These are phyloP conservation scores for Lophiostoma macrostomum DNA, from an alignment of 495 filamentous ascomycete species.

Conservation along the genomic window DNA sequence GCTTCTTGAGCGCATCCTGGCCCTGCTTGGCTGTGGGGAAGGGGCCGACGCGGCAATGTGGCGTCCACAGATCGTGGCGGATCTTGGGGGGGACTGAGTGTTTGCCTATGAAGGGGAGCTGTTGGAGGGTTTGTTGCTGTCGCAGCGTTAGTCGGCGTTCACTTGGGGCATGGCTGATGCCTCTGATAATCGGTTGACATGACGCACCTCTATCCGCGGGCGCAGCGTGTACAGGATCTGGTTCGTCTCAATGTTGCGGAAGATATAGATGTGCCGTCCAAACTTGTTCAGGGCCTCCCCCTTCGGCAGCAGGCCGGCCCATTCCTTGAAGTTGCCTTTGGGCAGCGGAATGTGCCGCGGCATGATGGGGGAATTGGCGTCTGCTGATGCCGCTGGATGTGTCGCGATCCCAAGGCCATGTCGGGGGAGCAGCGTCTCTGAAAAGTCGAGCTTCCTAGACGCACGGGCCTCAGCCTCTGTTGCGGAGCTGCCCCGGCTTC, in stretches of 20 bases:
- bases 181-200: slow-evolving; percentile 32
- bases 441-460: not conserved
- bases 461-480: not conserved
- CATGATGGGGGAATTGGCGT: not conserved
- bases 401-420: not conserved
- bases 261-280: slow-evolving; percentile 70
- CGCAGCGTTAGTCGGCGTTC: slow-evolving; percentile 32
- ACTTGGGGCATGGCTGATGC: slow-evolving; percentile 4
- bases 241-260: slow-evolving; percentile 73
- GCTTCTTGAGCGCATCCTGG: slow-evolving; percentile 68
- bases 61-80: slow-evolving; percentile 90
- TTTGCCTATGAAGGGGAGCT: slow-evolving; percentile 86
- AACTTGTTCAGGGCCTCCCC: not conserved
- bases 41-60: slow-evolving; percentile 69
- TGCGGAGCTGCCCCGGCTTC: not conserved
- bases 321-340: not conserved
- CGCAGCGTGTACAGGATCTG: slow-evolving; percentile 79
- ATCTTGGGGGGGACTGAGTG: slow-evolving; percentile 74
- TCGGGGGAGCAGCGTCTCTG: too few species aligned
- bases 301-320: slow-evolving; percentile 1
- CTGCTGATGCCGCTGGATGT: not conserved
- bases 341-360: not conserved
- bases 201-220: slow-evolving; percentile 68
- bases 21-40: slow-evolving; percentile 67
- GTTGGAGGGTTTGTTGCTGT: slow-evolving; percentile 65